Percentiles rank a stretch among this genome's conserved stretches.
phyloP scores from a whole-genome alignment of 345 rosid species.

The Toxicodendron radicans region DNA sequence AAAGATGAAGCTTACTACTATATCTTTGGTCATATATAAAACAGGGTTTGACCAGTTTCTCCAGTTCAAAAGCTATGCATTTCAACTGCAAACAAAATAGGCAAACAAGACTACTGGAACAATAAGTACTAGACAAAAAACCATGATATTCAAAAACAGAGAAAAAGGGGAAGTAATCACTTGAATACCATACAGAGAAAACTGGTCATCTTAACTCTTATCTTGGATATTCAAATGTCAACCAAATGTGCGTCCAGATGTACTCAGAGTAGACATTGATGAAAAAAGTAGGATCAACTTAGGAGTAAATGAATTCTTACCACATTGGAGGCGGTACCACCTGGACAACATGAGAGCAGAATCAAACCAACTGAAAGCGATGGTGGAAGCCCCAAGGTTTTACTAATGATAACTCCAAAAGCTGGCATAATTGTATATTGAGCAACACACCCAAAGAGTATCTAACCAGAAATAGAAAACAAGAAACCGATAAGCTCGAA shows the following conservation, averaged over 20 bases:
- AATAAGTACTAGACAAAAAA: neutral
- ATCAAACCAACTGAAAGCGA: conserved; percentile 68
- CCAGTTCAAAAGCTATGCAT: conserved; percentile 1
- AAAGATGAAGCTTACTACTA: neutral
- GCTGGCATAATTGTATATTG: conserved; percentile 70
- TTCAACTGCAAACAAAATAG: neutral
- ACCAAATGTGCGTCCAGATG: neutral
- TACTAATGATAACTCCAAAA: conserved; percentile 45
- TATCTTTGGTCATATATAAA: neutral
- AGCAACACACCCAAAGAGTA: conserved; percentile 60
- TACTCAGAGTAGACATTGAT: neutral
- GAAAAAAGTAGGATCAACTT: neutral
- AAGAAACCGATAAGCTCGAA: neutral
- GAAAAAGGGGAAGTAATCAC: neutral
- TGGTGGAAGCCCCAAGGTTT: conserved; percentile 54
- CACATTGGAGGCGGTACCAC: conserved; percentile 78
- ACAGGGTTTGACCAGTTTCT: neutral
- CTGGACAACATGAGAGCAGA: conserved; percentile 65
- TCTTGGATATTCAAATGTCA: neutral
- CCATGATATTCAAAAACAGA: too few species aligned
- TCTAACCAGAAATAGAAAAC: conserved; percentile 35
- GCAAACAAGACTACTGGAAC: neutral
- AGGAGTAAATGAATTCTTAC: conserved; percentile 34
- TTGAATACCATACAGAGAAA: neutral
- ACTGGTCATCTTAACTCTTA: neutral